A percentile compares a stretch with the other conserved stretches of the same genome.
These are phyloP conservation scores for Paracoccidioides lutzii DNA, from an alignment of 2,329 filamentous ascomycete species.

Conservation along the genomic window DNA sequence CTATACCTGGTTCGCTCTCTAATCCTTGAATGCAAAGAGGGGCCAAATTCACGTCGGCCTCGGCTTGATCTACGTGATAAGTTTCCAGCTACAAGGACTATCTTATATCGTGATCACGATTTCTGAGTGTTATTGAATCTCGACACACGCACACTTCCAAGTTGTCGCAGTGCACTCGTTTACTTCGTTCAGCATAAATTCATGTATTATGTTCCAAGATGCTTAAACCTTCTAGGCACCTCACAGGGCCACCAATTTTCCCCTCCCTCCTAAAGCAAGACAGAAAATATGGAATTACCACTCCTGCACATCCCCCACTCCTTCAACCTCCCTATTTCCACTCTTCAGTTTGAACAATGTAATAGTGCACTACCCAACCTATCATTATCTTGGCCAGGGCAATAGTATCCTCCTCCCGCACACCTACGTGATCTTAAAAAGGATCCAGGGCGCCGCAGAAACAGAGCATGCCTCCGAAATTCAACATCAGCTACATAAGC, in stretches of 20 bases:
- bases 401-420: conserved; percentile 1
- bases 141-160: no score
- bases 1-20: neutral
- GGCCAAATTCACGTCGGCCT: no score
- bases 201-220: no score
- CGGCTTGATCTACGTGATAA: neutral
- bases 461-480: conserved; percentile 2
- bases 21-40: neutral
- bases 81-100: no score
- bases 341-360: neutral
- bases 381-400: conserved; percentile 3
- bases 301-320: conserved; percentile 1
- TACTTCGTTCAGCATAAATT: no score
- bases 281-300: neutral
- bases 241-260: no score
- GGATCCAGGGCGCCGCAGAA: conserved; percentile 1
- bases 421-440: conserved; percentile 3
- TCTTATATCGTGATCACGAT: no score
- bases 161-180: no score
- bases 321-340: neutral
- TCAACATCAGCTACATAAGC: neutral
- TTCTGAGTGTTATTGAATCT: no score
- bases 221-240: no score
- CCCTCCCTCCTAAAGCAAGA: neutral
- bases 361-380: neutral